A percentile compares a stretch with the other conserved stretches of the same genome.
Evolutionary conservation across 805 yeast genomes (phyloP).

Genomic region (Diddensiella transvaalensis): DNA sequence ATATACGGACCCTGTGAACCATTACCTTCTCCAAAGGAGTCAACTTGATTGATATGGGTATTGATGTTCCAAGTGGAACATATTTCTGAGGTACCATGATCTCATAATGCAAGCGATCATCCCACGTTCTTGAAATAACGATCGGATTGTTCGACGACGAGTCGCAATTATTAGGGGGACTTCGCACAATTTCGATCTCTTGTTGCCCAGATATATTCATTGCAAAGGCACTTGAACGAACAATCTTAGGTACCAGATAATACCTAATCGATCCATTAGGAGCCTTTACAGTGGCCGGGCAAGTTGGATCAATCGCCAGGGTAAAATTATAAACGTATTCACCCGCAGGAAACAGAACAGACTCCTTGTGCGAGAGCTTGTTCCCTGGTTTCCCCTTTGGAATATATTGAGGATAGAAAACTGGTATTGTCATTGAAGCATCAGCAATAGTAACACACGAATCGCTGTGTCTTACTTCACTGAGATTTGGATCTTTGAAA

Average conservation of each 20-base stretch:
- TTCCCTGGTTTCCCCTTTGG: slow-evolving; percentile 6
- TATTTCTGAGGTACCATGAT: slow-evolving; percentile 87
- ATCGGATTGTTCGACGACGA: slow-evolving; percentile 90
- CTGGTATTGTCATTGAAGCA: slow-evolving; percentile 8
- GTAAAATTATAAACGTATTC: slow-evolving; percentile 92
- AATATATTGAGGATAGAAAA: slow-evolving; percentile 11
- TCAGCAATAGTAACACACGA: neutral
- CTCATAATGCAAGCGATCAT: slow-evolving; percentile 82
- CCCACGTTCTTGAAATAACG: slow-evolving; percentile 89
- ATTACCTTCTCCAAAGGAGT: slow-evolving; percentile 86
- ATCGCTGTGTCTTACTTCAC: neutral
- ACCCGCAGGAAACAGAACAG: slow-evolving; percentile 67
- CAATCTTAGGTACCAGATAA: slow-evolving; percentile 63
- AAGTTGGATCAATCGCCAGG: slow-evolving; percentile 72
- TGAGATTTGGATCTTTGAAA: slow-evolving; percentile 5
- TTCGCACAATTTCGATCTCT: slow-evolving; percentile 66
- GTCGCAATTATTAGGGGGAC: slow-evolving; percentile 59
- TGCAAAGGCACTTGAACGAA: slow-evolving; percentile 82
- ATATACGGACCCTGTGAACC: slow-evolving; percentile 80
- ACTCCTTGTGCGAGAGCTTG: slow-evolving; percentile 26
- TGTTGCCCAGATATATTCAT: slow-evolving; percentile 61
- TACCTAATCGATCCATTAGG: slow-evolving; percentile 80
- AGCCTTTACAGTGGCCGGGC: slow-evolving; percentile 75
- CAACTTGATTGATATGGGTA: slow-evolving; percentile 80
- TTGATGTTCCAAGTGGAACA: slow-evolving; percentile 72